A percentile compares a stretch with the other conserved stretches of the same genome.
phyloP scores from a whole-genome alignment of 169 alveolate species.

The Babesia divergens region DNA sequence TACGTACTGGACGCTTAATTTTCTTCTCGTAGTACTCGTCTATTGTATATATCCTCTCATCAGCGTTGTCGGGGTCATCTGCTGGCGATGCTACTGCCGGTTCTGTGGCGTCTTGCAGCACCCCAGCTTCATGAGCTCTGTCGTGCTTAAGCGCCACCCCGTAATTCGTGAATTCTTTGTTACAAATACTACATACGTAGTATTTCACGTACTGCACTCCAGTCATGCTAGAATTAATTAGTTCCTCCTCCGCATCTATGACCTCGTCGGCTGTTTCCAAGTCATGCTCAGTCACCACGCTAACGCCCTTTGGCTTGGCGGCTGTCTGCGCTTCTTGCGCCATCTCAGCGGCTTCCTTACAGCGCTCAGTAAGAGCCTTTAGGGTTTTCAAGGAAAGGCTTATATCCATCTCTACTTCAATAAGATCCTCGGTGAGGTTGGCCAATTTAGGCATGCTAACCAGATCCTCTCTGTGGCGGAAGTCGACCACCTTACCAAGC shows the following conservation, averaged over 20 bases:
- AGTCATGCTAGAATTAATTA: conserved; percentile 23
- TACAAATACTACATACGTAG: conserved; percentile 40
- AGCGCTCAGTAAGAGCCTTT: conserved; percentile 3
- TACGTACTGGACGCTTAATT: conserved; percentile 28
- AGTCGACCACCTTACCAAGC: conserved; percentile 54
- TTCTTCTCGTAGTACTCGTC: conserved; percentile 35
- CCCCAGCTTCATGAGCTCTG: conserved; percentile 32
- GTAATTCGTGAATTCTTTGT: conserved; percentile 48
- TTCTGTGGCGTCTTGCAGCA: not conserved
- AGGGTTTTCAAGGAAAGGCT: conserved; percentile 34
- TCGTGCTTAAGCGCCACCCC: conserved; percentile 38
- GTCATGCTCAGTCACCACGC: conserved; percentile 45
- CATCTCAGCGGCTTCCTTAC: conserved; percentile 1
- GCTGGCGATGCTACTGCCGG: not conserved
- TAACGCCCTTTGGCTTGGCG: conserved; percentile 1
- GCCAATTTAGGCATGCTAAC: conserved; percentile 26
- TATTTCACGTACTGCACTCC: conserved; percentile 48
- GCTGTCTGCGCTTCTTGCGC: not conserved
- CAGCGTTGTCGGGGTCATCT: not conserved
- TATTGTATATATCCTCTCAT: conserved; percentile 9
- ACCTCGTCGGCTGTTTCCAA: conserved; percentile 55
- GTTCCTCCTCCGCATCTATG: conserved; percentile 40
- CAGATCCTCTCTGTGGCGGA: conserved; percentile 44
- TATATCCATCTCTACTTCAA: conserved; percentile 59
- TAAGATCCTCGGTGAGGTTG: conserved; percentile 40